Conservation (phyloP, 306 rosid genomes). For the Fagus crenata region DNA sequence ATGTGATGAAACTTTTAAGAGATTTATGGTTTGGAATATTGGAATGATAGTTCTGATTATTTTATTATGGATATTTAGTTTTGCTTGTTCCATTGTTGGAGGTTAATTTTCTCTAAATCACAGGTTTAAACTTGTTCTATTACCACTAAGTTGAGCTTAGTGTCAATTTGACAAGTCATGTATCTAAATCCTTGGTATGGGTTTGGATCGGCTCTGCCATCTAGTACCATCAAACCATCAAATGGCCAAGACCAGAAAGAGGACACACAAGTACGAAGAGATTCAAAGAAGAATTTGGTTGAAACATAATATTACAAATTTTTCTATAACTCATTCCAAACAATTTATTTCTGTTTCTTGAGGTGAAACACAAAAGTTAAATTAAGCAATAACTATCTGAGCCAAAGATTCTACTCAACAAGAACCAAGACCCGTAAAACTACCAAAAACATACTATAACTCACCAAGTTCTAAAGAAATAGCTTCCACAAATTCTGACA, state of each 20-base stretch:
- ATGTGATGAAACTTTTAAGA: no score
- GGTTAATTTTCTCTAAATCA: no score
- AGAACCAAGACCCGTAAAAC: slow-evolving; percentile 14
- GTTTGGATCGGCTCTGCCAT: background rate
- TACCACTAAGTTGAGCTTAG: no score
- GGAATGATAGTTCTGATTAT: no score
- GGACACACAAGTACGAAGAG: background rate
- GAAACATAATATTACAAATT: background rate
- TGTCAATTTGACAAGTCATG: no score
- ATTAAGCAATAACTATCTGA: background rate
- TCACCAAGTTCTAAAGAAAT: slow-evolving; percentile 74
- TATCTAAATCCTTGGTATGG: no score
- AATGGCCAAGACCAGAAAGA: background rate
- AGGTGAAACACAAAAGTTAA: background rate
- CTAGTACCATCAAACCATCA: background rate
- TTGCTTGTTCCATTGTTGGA: no score
- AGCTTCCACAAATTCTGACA: slow-evolving; percentile 52
- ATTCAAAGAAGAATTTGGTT: background rate
- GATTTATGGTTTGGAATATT: no score
- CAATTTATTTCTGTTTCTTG: no score
- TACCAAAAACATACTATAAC: slow-evolving; percentile 33
- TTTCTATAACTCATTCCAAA: background rate
- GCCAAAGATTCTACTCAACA: background rate
- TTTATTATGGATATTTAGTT: no score
- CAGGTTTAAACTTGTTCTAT: no score